Evolutionary conservation across 2,329 filamentous ascomycete genomes (phyloP), one percentile per base, ranked within the genome.

Genomic region (Talaromyces atroroseus): DNA sequence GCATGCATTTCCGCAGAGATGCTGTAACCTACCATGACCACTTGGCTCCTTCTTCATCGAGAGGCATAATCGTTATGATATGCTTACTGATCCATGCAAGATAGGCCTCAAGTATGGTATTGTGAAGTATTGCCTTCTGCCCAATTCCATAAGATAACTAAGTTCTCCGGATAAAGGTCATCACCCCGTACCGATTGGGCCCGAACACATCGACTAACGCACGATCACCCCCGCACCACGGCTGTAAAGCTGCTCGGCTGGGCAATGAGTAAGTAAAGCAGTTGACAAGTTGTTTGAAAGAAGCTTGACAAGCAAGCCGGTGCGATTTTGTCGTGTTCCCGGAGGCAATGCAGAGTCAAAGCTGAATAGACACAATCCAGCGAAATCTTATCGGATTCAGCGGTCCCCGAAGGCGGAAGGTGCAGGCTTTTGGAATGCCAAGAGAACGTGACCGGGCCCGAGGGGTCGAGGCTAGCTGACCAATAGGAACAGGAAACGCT

Each of bases 41-140:
- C 61, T 77, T 77, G 24, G 68, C 69, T 6, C 71, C 72, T 63
- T 74, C 68, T 66, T 75, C 73, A 46, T 76, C 74, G 18, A 73
- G 65, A 63, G 74, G 74, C 74, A 77, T 76, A 26, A 52, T 68
- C 24, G 40, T 8, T 44, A 10, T 44, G 5, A 23, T 44, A 21
- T 44, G 40, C n/a, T 23, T 44, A 20, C 18, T 44, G 40, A 44
- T 44, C 40, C 40, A 44, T 44, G 40, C 18, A 44, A 44, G 23
- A 23, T 44, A 21, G 18, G 18, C 12, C 20, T 23, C 7, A 3
- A 10, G 21, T 44, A 44, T 18, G 18, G 20, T 21, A 23, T 18
- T 20, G 40, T 10, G 40, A 44, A 18, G 40, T 23, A 18, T n/a
- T 21, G 10, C 20, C 40, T 44, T 18, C 40, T 44, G 18, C 10